A percentile compares a stretch with the other conserved stretches of the same genome.
Conservation (phyloP, 2,329 filamentous ascomycete species). For the Ilyonectria destructans region DNA sequence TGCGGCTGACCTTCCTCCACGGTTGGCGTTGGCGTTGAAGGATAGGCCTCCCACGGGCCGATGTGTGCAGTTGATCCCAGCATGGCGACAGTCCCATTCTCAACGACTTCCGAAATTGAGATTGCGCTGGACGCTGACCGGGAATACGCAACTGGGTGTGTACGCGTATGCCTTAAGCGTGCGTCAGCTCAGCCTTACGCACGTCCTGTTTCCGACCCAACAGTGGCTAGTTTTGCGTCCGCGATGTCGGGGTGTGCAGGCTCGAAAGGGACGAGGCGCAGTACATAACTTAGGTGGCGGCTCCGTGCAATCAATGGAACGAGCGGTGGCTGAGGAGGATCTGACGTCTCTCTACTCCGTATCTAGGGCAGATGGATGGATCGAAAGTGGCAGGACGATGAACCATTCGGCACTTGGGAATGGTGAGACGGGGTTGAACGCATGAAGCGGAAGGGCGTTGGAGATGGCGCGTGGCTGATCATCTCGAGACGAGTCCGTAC, state of each 20-base stretch:
- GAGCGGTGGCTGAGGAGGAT: constrained; percentile 1
- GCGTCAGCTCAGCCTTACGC: constrained; percentile 34
- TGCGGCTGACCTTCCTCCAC: constrained; percentile 3
- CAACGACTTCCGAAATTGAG: constrained; percentile 23
- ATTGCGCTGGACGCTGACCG: constrained; percentile 3
- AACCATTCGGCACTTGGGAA: background rate
- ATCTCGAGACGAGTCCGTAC: background rate
- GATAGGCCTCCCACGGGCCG: constrained; percentile 11
- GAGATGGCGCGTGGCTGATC: background rate
- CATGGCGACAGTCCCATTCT: background rate
- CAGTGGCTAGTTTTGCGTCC: background rate
- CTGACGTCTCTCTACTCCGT: background rate
- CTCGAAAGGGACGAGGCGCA: background rate
- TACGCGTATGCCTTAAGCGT: constrained; percentile 19
- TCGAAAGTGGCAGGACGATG: background rate
- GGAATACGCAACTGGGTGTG: constrained; percentile 26
- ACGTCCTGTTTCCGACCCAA: constrained; percentile 3
- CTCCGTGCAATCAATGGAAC: background rate
- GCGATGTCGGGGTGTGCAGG: background rate
- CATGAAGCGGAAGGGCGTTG: background rate
- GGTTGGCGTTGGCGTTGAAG: background rate
- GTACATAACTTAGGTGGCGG: background rate
- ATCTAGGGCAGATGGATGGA: background rate
- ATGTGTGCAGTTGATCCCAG: background rate
- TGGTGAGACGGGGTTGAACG: constrained; percentile 20